Evolutionary conservation across 306 rosid species (phyloP).

Genomic region (Nissolia schottii): DNA sequence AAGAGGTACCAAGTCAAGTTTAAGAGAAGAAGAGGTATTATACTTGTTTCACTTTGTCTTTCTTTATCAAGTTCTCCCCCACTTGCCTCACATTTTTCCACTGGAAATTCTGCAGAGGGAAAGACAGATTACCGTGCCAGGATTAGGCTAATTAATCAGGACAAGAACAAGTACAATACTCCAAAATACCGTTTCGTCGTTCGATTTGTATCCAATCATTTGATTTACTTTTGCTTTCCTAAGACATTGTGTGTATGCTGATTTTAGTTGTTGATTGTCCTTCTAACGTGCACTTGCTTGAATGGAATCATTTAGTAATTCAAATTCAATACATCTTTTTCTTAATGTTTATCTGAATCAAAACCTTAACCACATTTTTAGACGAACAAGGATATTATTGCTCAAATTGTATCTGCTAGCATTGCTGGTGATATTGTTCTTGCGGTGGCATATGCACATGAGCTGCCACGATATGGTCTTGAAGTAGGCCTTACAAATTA

Average conservation of each 20-base stretch:
- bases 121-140: slow-evolving; percentile 84
- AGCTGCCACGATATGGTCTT: slow-evolving; percentile 65
- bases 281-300: no score
- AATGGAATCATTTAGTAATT: neutral
- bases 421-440: slow-evolving; percentile 77
- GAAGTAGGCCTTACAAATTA: slow-evolving; percentile 81
- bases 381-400: slow-evolving; percentile 71
- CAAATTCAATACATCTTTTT: neutral
- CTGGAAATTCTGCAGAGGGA: slow-evolving; percentile 43
- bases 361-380: slow-evolving; percentile 27
- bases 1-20: slow-evolving; percentile 82
- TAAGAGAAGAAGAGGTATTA: slow-evolving; percentile 81
- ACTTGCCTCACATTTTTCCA: neutral
- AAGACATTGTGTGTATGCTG: neutral
- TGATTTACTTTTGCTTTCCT: neutral
- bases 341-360: neutral
- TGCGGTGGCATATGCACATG: slow-evolving; percentile 72
- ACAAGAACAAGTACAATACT: slow-evolving; percentile 76
- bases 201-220: slow-evolving; percentile 61
- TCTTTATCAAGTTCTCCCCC: neutral
- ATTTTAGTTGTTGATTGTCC: neutral
- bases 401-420: slow-evolving; percentile 66
- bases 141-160: slow-evolving; percentile 73
- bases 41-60: neutral
- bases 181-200: slow-evolving; percentile 78